phyloP scores from a whole-genome alignment of 257 asterid species.

The Echites panduratus region DNA sequence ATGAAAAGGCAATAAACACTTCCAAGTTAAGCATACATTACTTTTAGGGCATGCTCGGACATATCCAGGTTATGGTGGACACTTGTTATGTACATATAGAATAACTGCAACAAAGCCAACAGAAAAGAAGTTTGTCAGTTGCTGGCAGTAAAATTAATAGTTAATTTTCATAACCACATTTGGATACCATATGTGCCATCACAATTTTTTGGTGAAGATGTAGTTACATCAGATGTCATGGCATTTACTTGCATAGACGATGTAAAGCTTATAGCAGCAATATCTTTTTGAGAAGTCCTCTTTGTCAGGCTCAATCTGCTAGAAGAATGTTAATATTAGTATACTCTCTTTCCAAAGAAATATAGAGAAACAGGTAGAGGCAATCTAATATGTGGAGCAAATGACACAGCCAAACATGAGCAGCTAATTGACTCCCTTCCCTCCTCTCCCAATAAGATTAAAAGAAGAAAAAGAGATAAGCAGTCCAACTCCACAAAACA shows the following conservation, averaged over 20 bases:
- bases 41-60: conserved; percentile 87
- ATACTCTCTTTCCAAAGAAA: too few relatives aligned
- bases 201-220: too few relatives aligned
- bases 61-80: conserved; percentile 73
- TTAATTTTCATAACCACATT: background rate
- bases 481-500: too few relatives aligned
- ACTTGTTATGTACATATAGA: conserved; percentile 62
- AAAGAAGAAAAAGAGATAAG: too few relatives aligned
- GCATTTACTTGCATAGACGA: too few relatives aligned
- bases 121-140: background rate
- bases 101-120: conserved; percentile 50
- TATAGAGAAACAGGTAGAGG: background rate
- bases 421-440: background rate
- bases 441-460: too few relatives aligned
- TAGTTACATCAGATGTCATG: too few relatives aligned
- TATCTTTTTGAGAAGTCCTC: conserved; percentile 36
- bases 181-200: too few relatives aligned
- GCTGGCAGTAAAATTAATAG: background rate
- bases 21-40: conserved; percentile 55
- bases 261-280: too few relatives aligned
- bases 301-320: conserved; percentile 57
- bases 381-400: background rate
- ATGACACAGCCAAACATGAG: background rate
- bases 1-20: conserved; percentile 3
- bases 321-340: background rate